Evolutionary conservation across 2,329 filamentous ascomycete species (phyloP), one percentile per base, ranked within the genome.

Genomic region (Pseudogymnoascus sp.): DNA sequence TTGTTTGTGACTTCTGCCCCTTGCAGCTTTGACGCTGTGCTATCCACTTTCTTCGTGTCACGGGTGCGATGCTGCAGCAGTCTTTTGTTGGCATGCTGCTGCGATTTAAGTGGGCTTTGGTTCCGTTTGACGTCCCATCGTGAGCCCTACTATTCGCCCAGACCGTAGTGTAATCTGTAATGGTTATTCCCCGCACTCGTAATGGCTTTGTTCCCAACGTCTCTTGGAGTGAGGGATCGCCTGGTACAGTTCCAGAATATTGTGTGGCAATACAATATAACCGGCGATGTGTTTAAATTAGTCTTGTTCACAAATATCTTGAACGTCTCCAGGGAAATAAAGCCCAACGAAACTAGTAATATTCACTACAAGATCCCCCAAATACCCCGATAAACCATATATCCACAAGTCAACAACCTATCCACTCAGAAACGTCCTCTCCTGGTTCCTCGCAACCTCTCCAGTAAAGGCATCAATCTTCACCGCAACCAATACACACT

Each of bases 401-500:
- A 25, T 7, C 5, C 8, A 14, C 20, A 47, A 28, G 2, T 12
- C 41, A 47, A 9, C 20, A 25, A 3, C 41, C 41, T 47, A 47
- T 12, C 41, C 41, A 47, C 62, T 67, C 61, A 95, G 72, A 70
- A 95, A 96, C 0, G 74, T 75, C 64, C 88, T 80, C 58, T 77
- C 73, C 58, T 74, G 74, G 74, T 95, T 96, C 64, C 89, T 81
- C 9, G 79, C 79, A 64, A 79, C 77, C 73, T 93, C 84, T 6
- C 79, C 80, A 60, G 80, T 87, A 66, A 85, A 81, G 0, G 86
- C 88, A 66, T 95, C 88, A 25, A 96, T 70, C 72, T 89, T 91
- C 34, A 92, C 88, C 0, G 85, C 89, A 14, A 88, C 79, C 58
- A 96, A 79, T 20, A 90, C 79, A 62, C 90, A 87, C 74, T 93